Evolutionary conservation across 257 asterid genomes (phyloP).

Genomic region (Primulina eburnea): DNA sequence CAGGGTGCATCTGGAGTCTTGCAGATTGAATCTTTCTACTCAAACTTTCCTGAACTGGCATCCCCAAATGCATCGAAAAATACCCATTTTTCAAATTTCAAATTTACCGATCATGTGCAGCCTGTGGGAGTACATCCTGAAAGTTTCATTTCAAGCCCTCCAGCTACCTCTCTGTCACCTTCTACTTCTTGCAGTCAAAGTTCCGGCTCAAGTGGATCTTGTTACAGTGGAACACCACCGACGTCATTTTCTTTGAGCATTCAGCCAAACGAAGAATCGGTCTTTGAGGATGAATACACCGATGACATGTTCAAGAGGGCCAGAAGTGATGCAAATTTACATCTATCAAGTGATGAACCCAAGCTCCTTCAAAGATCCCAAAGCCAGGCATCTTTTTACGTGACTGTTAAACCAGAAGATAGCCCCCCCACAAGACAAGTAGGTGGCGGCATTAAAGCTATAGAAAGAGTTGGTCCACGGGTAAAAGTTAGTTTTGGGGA

Average conservation of each 20-base stretch:
- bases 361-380: conserved; percentile 50
- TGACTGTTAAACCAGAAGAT: conserved; percentile 32
- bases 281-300: conserved; percentile 34
- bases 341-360: conserved; percentile 38
- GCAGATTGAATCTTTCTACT: conserved; percentile 73
- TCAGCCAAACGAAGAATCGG: conserved; percentile 27
- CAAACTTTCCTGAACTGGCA: conserved; percentile 67
- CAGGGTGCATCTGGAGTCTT: conserved; percentile 74
- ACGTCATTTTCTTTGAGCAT: conserved; percentile 19
- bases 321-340: conserved; percentile 58
- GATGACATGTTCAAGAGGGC: conserved; percentile 41
- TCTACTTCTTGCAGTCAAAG: conserved; percentile 70
- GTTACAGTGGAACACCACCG: conserved; percentile 51
- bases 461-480: conserved; percentile 40
- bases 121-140: conserved; percentile 33
- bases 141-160: conserved; percentile 29
- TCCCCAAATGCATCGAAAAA: conserved; percentile 55
- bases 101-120: conserved; percentile 26
- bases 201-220: conserved; percentile 68
- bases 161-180: conserved; percentile 47
- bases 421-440: conserved; percentile 19
- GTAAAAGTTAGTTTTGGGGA: conserved; percentile 73
- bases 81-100: conserved; percentile 39
- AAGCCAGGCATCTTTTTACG: conserved; percentile 38
- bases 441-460: conserved; percentile 21